These are phyloP conservation scores for Pyrenula aspistea DNA, from an alignment of 495 filamentous ascomycete species.

Conservation along the genomic window DNA sequence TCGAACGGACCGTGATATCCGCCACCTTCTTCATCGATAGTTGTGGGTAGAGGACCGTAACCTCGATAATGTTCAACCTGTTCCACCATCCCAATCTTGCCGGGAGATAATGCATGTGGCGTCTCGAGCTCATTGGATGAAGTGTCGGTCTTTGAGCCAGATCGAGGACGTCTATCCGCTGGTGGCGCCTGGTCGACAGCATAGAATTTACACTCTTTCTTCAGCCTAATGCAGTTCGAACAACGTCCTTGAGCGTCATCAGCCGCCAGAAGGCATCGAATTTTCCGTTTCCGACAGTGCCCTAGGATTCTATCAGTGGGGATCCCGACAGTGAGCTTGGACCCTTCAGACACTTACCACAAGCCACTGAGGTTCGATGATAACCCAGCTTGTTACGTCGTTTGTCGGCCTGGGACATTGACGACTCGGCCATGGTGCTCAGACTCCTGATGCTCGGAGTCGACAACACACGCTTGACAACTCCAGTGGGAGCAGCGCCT, in stretches of 20 bases:
- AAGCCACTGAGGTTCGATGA: conserved; percentile 93
- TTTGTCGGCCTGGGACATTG: conserved; percentile 55
- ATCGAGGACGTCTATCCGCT: conserved; percentile 36
- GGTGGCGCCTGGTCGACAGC: conserved; percentile 79
- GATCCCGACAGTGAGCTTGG: conserved; percentile 6
- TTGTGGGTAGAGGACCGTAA: background rate
- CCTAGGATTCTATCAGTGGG: conserved; percentile 6
- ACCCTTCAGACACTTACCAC: conserved; percentile 55
- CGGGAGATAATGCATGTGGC: background rate
- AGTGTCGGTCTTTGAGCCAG: conserved; percentile 29
- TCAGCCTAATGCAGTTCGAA: conserved; percentile 89
- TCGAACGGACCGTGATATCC: background rate
- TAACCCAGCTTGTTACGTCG: conserved; percentile 95
- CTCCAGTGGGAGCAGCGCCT: background rate
- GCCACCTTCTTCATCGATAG: background rate
- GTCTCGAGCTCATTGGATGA: conserved; percentile 31
- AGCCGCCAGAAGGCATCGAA: conserved; percentile 72
- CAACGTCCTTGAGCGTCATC: conserved; percentile 77
- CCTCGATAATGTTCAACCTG: background rate
- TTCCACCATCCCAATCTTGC: background rate
- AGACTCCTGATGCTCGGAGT: conserved; percentile 51
- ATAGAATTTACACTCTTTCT: conserved; percentile 92
- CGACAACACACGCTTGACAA: conserved; percentile 45
- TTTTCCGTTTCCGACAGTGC: conserved; percentile 91
- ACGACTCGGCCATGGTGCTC: conserved; percentile 28